Evolutionary conservation across 139 green algal species (phyloP).

Genomic region (Microglena sp.): DNA sequence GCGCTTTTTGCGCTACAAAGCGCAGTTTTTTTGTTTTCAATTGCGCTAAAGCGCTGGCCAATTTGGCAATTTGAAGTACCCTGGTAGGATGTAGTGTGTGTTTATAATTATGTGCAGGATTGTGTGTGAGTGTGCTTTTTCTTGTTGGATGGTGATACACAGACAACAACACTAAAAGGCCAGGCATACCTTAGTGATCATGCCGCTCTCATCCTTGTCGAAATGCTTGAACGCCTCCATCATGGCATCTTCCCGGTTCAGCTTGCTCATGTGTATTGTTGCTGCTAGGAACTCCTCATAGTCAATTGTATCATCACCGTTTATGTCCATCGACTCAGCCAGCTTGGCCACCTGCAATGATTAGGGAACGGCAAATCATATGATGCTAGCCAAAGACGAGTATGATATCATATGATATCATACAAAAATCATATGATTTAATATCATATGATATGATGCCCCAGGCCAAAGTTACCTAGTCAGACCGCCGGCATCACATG

Average conservation of each 20-base stretch:
- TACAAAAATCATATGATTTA: too few relatives aligned
- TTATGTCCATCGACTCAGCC: slow-evolving; percentile 20
- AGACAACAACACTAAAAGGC: slow-evolving; percentile 39
- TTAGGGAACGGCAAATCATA: too few relatives aligned
- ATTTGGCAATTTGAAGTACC: too few relatives aligned
- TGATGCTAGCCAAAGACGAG: too few relatives aligned
- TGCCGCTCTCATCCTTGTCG: slow-evolving; percentile 56
- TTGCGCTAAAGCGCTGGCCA: too few relatives aligned
- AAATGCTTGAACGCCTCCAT: slow-evolving; percentile 69
- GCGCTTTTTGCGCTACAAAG: too few relatives aligned
- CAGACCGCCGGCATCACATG: too few relatives aligned
- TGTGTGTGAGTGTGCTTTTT: slow-evolving; percentile 4
- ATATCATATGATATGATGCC: too few relatives aligned
- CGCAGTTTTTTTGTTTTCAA: too few relatives aligned
- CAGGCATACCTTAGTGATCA: slow-evolving; percentile 62
- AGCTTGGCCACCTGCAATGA: too few relatives aligned
- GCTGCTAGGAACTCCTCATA: slow-evolving; percentile 45
- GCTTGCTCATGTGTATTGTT: slow-evolving; percentile 71
- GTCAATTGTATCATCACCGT: slow-evolving; percentile 40
- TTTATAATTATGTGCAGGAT: slow-evolving; percentile 3
- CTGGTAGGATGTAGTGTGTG: not conserved
- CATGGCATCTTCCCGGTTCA: slow-evolving; percentile 75
- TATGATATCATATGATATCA: too few relatives aligned
- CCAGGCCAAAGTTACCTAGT: too few relatives aligned
- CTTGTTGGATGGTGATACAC: slow-evolving; percentile 24